Evolutionary conservation across 176 grass and related monocot species (phyloP).

Genomic region (Dactylis glomerata): DNA sequence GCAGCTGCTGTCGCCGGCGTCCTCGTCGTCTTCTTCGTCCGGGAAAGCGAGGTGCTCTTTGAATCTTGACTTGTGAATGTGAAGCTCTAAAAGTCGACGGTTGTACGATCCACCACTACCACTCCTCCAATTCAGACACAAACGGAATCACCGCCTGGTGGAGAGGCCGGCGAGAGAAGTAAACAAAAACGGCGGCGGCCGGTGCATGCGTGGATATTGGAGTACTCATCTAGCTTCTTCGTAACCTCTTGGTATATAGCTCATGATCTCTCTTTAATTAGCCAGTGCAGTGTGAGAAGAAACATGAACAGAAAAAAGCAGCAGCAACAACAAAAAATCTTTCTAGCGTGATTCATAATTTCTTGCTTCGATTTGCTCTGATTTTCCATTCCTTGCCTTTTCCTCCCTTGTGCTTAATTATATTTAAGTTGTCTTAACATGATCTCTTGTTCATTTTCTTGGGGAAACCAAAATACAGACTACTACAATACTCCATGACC

Average conservation of each 20-base stretch:
- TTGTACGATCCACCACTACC: slow-evolving; percentile 19
- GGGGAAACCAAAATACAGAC: not conserved
- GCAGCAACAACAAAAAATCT: slow-evolving; percentile 16
- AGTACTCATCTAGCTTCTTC: slow-evolving; percentile 13
- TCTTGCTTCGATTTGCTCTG: slow-evolving; percentile 22
- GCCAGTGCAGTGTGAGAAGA: slow-evolving; percentile 33
- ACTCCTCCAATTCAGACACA: slow-evolving; percentile 10
- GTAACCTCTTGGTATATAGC: slow-evolving; percentile 41
- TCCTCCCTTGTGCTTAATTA: slow-evolving; percentile 1
- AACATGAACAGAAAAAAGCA: slow-evolving; percentile 50
- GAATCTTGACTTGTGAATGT: slow-evolving; percentile 98
- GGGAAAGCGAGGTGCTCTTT: slow-evolving; percentile 72
- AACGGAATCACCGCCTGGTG: slow-evolving; percentile 19
- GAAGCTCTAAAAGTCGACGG: slow-evolving; percentile 23
- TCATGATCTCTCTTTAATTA: slow-evolving; percentile 42
- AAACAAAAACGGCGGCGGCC: slow-evolving; percentile 13
- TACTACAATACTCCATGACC: not conserved
- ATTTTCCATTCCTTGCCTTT: not conserved
- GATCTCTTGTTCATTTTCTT: not conserved
- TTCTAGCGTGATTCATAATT: slow-evolving; percentile 24
- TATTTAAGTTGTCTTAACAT: not conserved
- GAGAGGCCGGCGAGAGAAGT: slow-evolving; percentile 18
- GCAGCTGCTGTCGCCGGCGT: slow-evolving; percentile 19
- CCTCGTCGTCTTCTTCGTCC: slow-evolving; percentile 59
- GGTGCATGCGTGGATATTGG: not conserved